These are phyloP conservation scores for Ophiorrhiza pumila DNA, from an alignment of 257 asterid genomes.

Conservation along the genomic window DNA sequence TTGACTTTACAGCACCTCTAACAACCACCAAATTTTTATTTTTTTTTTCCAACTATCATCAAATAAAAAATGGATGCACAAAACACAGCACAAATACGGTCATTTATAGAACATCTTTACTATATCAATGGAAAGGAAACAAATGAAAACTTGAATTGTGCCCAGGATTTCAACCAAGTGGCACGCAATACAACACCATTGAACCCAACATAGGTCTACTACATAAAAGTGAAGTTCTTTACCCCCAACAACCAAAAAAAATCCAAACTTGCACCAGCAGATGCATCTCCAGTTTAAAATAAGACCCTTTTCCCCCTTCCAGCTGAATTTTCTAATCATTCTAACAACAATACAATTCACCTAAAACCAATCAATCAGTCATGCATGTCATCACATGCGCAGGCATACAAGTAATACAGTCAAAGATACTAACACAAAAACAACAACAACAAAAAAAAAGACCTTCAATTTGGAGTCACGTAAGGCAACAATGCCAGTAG, in stretches of 20 bases:
- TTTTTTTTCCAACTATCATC: not conserved
- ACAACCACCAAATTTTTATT: not conserved
- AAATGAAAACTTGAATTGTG: not conserved
- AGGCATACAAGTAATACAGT: not conserved
- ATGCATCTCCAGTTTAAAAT: not conserved
- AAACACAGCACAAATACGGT: not conserved
- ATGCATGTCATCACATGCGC: not conserved
- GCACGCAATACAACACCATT: not conserved
- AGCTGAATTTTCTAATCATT: not conserved
- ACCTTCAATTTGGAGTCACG: slow-evolving; percentile 94
- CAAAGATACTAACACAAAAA: not conserved
- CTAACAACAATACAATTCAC: not conserved
- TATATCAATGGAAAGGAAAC: not conserved
- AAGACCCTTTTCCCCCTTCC: not conserved
- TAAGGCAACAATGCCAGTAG: slow-evolving; percentile 93
- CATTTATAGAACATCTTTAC: not conserved
- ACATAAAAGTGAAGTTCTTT: not conserved
- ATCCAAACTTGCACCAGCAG: not conserved
- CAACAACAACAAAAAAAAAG: slow-evolving; percentile 1
- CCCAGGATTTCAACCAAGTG: not conserved
- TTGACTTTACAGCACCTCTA: not conserved
- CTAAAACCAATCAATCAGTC: not conserved
- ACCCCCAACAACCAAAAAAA: not conserved
- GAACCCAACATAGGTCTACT: not conserved
- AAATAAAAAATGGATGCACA: not conserved